Evolutionary conservation across 345 rosid genomes (phyloP), one percentile per base, ranked within the genome.

Genomic region (Rhizophora apiculata): DNA sequence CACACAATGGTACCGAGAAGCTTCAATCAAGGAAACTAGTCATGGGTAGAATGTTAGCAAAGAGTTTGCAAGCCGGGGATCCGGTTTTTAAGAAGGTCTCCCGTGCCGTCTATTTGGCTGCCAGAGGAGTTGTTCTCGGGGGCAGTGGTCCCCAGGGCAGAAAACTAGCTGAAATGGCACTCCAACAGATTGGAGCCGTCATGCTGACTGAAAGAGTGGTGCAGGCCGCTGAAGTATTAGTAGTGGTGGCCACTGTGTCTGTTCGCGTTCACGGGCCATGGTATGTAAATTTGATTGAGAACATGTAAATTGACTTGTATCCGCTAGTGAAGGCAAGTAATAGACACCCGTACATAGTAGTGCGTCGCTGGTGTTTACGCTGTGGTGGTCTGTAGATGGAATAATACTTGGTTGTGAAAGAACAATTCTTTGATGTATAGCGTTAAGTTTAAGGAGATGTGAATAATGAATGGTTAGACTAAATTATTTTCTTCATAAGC

Each of bases 21-120:
- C 78, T 71, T 69, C 77, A 70, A 60, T 60, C 71, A 3, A 83
- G 83, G 82, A 89, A 88, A 76, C 81, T 34, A 7, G 73, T 91
- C 62, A 88, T 91, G 90, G 82, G 68, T 63, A 82, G 88, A 62
- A 85, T 84, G 80, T 60, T 94, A 68, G 87, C 81, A 11, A 94
- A 84, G 86, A 88, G 95, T 76, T 79, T 94, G 79, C 89, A 78
- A 68, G 91, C 86, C 36, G 92, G 89, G 57, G 93, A 91, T 75
- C 81, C 92, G 10, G 85, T 94, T 65, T 94, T 89, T 36, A 85
- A 81, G 66, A 89, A 80, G 83, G 92, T 94, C 22, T 84, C 93
- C 21, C 75, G 59, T 0, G 86, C 93, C 61, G 78, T 94, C 26
- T 86, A 94, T 73, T 68, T 82, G 70, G 93, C 92, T 19, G 75